Evolutionary conservation across 768 basidiomycete species (phyloP).

Genomic region (Butyriboletus loyo): DNA sequence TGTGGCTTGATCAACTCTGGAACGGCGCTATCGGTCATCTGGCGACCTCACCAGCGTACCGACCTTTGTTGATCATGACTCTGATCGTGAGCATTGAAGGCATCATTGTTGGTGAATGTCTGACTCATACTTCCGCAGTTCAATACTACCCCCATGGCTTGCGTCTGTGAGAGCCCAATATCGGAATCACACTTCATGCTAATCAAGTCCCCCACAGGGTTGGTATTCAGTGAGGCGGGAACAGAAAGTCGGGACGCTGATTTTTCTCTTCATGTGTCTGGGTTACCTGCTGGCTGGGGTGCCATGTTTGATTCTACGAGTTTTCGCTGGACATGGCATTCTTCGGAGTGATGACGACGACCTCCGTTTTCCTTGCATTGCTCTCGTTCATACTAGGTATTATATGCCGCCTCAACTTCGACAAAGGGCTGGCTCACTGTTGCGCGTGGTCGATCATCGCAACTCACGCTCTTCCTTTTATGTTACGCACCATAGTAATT

Average conservation of each 20-base stretch:
- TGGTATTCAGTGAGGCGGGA: conserved; percentile 77
- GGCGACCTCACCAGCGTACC: conserved; percentile 49
- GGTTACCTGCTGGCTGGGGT: conserved; percentile 68
- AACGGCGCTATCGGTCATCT: conserved; percentile 61
- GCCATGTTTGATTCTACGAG: conserved; percentile 69
- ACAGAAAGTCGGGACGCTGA: conserved; percentile 51
- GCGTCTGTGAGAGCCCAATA: conserved; percentile 39
- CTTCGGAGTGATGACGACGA: conserved; percentile 60
- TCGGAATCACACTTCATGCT: background rate
- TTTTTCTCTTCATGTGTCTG: conserved; percentile 60
- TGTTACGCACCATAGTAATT: conserved; percentile 42
- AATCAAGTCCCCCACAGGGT: conserved; percentile 40
- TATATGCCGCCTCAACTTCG: conserved; percentile 71
- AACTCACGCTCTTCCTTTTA: background rate
- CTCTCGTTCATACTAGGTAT: conserved; percentile 59
- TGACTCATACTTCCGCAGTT: conserved; percentile 37
- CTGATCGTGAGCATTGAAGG: conserved; percentile 50
- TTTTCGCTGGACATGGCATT: conserved; percentile 78
- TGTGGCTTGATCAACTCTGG: conserved; percentile 77
- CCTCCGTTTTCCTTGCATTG: conserved; percentile 57
- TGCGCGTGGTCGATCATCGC: conserved; percentile 41
- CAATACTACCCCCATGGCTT: conserved; percentile 70
- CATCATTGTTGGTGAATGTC: background rate
- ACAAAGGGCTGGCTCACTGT: conserved; percentile 66
- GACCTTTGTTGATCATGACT: conserved; percentile 51